These are phyloP conservation scores for Candida sanyaensis DNA, from an alignment of 1,139 yeast species.

Conservation along the genomic window DNA sequence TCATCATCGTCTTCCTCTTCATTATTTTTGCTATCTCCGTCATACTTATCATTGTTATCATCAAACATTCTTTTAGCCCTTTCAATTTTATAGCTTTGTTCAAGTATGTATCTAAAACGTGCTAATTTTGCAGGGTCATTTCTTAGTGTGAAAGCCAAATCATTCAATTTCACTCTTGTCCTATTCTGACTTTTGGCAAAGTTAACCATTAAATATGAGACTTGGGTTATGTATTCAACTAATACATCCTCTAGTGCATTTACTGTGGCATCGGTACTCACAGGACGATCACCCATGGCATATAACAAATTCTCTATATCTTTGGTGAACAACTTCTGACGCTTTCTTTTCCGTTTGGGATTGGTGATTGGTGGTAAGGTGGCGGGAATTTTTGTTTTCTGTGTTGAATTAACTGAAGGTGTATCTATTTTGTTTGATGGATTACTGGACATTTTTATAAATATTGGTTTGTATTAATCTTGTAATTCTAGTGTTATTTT, in stretches of 20 bases:
- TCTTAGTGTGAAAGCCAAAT: constrained; percentile 81
- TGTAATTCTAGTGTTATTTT: background rate
- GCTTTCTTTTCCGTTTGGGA: constrained; percentile 27
- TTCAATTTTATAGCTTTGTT: constrained; percentile 71
- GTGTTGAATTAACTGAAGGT: background rate
- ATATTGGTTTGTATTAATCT: background rate
- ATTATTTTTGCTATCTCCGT: constrained; percentile 14
- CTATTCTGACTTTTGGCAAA: constrained; percentile 47
- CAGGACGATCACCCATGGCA: constrained; percentile 84
- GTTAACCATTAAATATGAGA: constrained; percentile 30
- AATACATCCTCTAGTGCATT: constrained; percentile 83
- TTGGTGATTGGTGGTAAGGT: constrained; percentile 14
- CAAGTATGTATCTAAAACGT: constrained; percentile 76
- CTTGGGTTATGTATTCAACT: constrained; percentile 70
- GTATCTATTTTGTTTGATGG: background rate
- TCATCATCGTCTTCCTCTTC: constrained; percentile 14
- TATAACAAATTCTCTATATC: constrained; percentile 76
- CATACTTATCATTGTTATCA: constrained; percentile 19
- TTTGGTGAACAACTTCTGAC: constrained; percentile 52
- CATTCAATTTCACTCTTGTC: constrained; percentile 80
- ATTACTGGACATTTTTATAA: background rate
- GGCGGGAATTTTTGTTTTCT: background rate
- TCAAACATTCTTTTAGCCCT: constrained; percentile 79
- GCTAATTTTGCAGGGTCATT: constrained; percentile 84
- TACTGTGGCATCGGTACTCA: constrained; percentile 76